Percentiles rank a stretch among this genome's conserved stretches.
These are phyloP conservation scores for Hirschioporus abietinus DNA, from an alignment of 768 basidiomycete genomes.

Conservation along the genomic window DNA sequence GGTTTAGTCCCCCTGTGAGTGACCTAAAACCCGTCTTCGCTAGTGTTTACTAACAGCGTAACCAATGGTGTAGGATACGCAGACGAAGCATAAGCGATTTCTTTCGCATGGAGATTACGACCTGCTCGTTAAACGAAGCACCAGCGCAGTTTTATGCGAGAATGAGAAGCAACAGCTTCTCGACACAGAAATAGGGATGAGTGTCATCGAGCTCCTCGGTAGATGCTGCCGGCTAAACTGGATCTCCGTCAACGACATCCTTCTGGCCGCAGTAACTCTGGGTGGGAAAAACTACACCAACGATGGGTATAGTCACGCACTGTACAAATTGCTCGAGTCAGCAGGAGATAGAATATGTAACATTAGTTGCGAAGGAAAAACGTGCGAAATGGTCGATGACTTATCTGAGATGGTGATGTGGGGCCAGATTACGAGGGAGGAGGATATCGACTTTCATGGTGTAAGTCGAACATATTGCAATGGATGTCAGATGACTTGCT, in stretches of 20 bases:
- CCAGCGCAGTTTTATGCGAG: background rate
- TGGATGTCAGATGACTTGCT: background rate
- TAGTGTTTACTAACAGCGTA: background rate
- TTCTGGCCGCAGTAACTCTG: background rate
- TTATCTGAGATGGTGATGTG: background rate
- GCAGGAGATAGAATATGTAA: background rate
- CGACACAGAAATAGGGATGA: background rate
- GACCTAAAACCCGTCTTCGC: background rate
- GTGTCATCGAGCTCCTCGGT: background rate
- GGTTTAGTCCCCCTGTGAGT: background rate
- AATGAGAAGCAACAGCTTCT: background rate
- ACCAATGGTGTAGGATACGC: background rate
- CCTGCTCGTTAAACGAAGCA: background rate
- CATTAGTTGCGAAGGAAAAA: background rate
- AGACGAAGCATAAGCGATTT: background rate
- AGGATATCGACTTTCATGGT: background rate
- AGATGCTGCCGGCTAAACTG: background rate
- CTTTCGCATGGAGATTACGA: background rate
- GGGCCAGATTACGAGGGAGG: background rate
- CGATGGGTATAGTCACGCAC: background rate
- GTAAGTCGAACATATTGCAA: background rate
- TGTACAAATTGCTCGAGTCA: background rate
- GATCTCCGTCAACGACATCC: background rate
- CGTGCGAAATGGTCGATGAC: background rate
- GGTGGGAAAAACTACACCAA: background rate